Base-by-base conservation (phyloP, 306 rosid genomes). In the Cajanus cajan region DNA sequence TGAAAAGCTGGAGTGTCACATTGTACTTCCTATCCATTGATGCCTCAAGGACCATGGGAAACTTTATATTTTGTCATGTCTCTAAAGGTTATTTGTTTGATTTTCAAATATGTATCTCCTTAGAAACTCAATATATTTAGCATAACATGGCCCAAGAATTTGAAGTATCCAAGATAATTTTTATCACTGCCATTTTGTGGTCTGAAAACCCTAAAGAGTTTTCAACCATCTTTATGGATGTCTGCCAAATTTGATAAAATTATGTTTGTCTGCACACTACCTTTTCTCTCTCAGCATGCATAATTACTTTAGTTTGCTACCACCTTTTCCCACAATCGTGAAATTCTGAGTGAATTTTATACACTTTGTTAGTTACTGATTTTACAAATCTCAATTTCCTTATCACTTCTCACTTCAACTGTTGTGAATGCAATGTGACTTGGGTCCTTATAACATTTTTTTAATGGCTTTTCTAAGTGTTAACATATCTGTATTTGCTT, bases 291-390 rank as follows among this genome's bases (percentile, higher is more conserved):
- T 34, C 72, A 45, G 51, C 41, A 11, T 67, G 10, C 61, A n/a
- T 45, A 18, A 34, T 62, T 67, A 48, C 77, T 58, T 57, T 47
- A 34, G 45, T 73, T 81, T 25, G 55, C 63, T 57, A 43, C 24
- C 15, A 5, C 51, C 52, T 37, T 52, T 47, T 71, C 15, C 54
- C 44, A 34, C 54, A 71, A 8, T 14, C 22, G 13, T 13, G 24
- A 15, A 68, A 70, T 69, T 76, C 22, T 18, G 16, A 44, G 22
- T 45, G 14, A 77, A 62, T 50, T 50, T n/a, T 12, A n/a, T 15
- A 14, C 22, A 24, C 21, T 66, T 25, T 1, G 18, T 24, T 25
- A 6, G 73, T 73, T 31, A 18, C 10, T 57, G 39, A 41, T 58
- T 78, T 50, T 40, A 41, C 50, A 66, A 57, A 41, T 48, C 22